Conservation (phyloP, 2,329 filamentous ascomycete species). For the Cladophialophora exuberans region DNA sequence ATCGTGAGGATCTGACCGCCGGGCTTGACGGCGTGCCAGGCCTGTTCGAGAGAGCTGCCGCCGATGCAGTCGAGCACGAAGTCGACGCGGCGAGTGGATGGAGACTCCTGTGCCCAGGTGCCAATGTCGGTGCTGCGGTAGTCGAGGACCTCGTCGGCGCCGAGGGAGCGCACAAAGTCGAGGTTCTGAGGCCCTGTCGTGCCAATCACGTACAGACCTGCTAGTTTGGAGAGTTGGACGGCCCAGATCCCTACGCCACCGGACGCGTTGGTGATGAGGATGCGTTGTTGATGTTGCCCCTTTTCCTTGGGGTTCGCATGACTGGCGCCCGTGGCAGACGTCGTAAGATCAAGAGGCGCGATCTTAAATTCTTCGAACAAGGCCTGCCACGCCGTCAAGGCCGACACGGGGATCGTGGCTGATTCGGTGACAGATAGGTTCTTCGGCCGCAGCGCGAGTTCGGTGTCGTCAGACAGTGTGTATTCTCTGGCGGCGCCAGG, state of each 20-base stretch:
- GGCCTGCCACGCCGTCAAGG: slow-evolving; percentile 49
- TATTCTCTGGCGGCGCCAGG: slow-evolving; percentile 46
- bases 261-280: slow-evolving; percentile 50
- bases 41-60: slow-evolving; percentile 44
- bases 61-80: slow-evolving; percentile 52
- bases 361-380: slow-evolving; percentile 46
- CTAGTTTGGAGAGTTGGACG: slow-evolving; percentile 45
- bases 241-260: slow-evolving; percentile 51
- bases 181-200: slow-evolving; percentile 45
- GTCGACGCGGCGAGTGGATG: slow-evolving; percentile 41
- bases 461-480: slow-evolving; percentile 39
- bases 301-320: background rate
- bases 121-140: slow-evolving; percentile 41
- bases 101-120: slow-evolving; percentile 39
- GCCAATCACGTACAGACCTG: slow-evolving; percentile 45
- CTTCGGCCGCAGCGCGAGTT: slow-evolving; percentile 43
- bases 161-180: slow-evolving; percentile 44
- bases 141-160: slow-evolving; percentile 47
- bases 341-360: slow-evolving; percentile 3
- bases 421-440: slow-evolving; percentile 42
- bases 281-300: slow-evolving; percentile 26
- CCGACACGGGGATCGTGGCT: slow-evolving; percentile 45
- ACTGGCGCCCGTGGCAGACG: slow-evolving; percentile 24
- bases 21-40: slow-evolving; percentile 47
- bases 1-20: slow-evolving; percentile 46